Conservation (phyloP, 106 monocot species). For the Dioscorea alata region DNA sequence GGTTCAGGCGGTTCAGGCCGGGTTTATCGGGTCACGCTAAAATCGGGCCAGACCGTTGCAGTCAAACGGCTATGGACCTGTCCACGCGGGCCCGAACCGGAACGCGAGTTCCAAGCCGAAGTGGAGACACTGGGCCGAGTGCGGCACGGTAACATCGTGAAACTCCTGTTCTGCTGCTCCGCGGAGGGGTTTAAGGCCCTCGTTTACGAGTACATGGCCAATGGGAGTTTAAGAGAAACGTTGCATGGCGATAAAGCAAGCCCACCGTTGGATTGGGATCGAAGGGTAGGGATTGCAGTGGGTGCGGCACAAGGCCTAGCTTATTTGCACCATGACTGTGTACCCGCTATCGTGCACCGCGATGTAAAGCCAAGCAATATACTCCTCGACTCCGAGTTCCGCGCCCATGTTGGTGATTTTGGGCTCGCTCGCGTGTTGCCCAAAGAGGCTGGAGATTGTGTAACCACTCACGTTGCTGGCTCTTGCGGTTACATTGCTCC, state of each 20-base stretch:
- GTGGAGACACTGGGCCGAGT: slow-evolving; percentile 46
- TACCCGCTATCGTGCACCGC: slow-evolving; percentile 37
- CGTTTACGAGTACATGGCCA: slow-evolving; percentile 66
- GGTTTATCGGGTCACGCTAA: slow-evolving; percentile 28
- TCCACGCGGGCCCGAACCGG: slow-evolving; percentile 10
- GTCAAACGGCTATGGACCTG: slow-evolving; percentile 39
- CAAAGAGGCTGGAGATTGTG: neutral
- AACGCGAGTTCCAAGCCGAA: slow-evolving; percentile 35
- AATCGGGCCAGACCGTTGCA: slow-evolving; percentile 44
- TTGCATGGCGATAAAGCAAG: slow-evolving; percentile 36
- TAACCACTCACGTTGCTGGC: slow-evolving; percentile 33
- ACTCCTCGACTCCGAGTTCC: slow-evolving; percentile 38
- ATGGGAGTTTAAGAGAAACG: slow-evolving; percentile 34
- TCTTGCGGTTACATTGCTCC: slow-evolving; percentile 65
- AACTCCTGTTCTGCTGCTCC: slow-evolving; percentile 61
- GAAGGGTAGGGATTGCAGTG: slow-evolving; percentile 34
- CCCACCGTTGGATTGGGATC: slow-evolving; percentile 36
- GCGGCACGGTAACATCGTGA: slow-evolving; percentile 59
- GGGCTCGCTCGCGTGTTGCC: slow-evolving; percentile 28
- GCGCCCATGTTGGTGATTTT: slow-evolving; percentile 45
- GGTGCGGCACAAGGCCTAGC: slow-evolving; percentile 49
- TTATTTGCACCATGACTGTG: slow-evolving; percentile 62
- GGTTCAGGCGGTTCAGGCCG: slow-evolving; percentile 42
- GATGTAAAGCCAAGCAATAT: slow-evolving; percentile 58
- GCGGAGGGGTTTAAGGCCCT: slow-evolving; percentile 33